Evolutionary conservation across 441 rosid species (phyloP), one percentile per base, ranked within the genome.

Genomic region (Aleurites moluccanus): DNA sequence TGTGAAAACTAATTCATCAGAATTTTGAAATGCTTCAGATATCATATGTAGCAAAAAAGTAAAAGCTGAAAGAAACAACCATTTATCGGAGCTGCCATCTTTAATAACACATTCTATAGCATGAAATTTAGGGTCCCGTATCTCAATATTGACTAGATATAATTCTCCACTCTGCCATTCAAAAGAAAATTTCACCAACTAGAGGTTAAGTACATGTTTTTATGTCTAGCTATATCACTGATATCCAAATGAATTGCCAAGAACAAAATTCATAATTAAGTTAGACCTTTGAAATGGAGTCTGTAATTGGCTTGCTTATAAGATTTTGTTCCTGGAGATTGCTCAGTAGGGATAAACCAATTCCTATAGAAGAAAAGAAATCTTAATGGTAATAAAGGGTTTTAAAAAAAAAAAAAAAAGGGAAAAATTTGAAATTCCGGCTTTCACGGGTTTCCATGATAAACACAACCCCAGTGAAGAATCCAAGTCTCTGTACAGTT

Each of bases 381-480:
- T 70, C n/a, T 38, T 55, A 52, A 23, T 13, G 2, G 10, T 25
- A 18, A 2, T n/a, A 47, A 28, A 66, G 16, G 60, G n/a, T n/a
- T n/a, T n/a, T 38, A 10, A 68, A 3, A 44, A 42, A 14, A 52
- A 45, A 65, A 40, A 14, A 1, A 47, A n/a, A n/a, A n/a, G n/a
- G n/a, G n/a, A 56, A n/a, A 27, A 42, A 5, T 27, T 60, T 70
- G 71, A 23, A 75, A 9, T 45, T 72, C 1, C 28, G 45, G 25
- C 42, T 78, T 83, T 85, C n/a, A 90, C 94, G 62, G 65, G 49
- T 85, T 85, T 75, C 88, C 92, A 56, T 56, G 82, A 84, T 78
- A 86, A 73, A 87, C 55, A 81, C 84, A 85, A 64, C 91, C 94
- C 94, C 92, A 87, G 75, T 86, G 91, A 79, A 90, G 88, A 83